Evolutionary conservation across 2,329 filamentous ascomycete species (phyloP), one percentile per base, ranked within the genome.

Genomic region (Diaporthe batatas): DNA sequence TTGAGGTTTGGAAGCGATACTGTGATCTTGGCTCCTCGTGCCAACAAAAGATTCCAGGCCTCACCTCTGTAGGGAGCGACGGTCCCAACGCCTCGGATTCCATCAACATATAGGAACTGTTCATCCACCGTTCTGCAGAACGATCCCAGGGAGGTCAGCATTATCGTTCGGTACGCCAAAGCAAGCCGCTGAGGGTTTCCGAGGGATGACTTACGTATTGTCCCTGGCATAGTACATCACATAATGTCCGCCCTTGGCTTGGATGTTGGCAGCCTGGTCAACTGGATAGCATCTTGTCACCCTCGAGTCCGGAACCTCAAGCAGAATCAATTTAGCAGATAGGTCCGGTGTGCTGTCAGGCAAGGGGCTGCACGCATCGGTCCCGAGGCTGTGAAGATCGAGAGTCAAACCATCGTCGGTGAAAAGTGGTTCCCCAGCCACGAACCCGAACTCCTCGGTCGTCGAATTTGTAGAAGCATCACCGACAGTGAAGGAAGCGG

Each of bases 281-380:
- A 65, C 23, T 18, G 59, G 59, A 49, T 65, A 65, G 42, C 59
- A 65, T 23, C 25, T 34, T 18, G 59, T 65, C 25, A 10, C 59
- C 8, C 29, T 34, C 5, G 59, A 65, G 42, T 65, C 42, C 7
- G 59, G 59, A 65, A 65, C 59, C 29, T 65, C 59, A 44, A 67
- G 44, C 23, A 71, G 59, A 16, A 67, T 6, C 21, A 71, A 44
- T 32, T 71, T 67, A 6, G 25, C 36, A 23, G 70, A 57, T 23
- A 71, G 49, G 49, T 71, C 70, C n/a, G 70, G 57, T 16, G 59
- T 71, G 12, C 25, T 51, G 21, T 36, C 70, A 11, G 70, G 49
- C 42, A 71, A 23, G 12, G 57, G 34, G 23, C 18, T 36, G 34
- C 70, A 71, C 3, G 70, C 70, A n/a, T 71, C 55, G 16, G 47